Evolutionary conservation across 352 stramenopile species (phyloP).

Genomic region (Phytopythium aichiense): DNA sequence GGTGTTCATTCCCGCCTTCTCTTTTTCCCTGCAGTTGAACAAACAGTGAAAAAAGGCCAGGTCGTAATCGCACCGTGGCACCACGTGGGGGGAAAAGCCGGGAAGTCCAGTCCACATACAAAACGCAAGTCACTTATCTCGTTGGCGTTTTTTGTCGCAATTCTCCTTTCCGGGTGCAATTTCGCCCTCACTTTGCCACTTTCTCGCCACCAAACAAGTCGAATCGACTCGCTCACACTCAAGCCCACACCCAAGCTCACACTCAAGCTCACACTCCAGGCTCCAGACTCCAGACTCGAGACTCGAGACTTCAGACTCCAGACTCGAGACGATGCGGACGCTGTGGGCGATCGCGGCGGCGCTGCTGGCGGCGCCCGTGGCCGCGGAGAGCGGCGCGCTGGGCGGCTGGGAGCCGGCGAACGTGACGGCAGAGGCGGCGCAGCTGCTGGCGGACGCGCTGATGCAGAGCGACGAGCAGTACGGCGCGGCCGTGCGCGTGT

Average conservation of each 20-base stretch:
- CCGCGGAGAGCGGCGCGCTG: constrained; percentile 19
- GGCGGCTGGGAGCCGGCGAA: constrained; percentile 22
- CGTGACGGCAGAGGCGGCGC: constrained; percentile 17
- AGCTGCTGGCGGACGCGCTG: constrained; percentile 28
- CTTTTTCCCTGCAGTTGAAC: background rate
- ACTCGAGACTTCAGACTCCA: too few relatives aligned
- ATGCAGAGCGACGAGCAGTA: constrained; percentile 3
- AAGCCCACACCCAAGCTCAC: too few relatives aligned
- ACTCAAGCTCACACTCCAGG: too few relatives aligned
- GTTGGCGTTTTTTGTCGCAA: background rate
- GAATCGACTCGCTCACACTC: background rate
- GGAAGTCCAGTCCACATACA: background rate
- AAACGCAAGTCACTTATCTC: background rate
- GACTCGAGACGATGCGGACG: background rate
- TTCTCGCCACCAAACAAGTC: constrained; percentile 2
- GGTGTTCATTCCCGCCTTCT: background rate
- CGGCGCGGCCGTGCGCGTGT: constrained; percentile 25
- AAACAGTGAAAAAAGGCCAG: background rate
- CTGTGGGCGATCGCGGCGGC: background rate
- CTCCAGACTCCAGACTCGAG: too few relatives aligned
- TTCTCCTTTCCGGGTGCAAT: background rate
- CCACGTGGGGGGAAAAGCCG: background rate
- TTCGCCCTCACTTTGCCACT: background rate
- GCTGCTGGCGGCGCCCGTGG: constrained; percentile 12
- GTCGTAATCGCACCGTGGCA: background rate